These are phyloP conservation scores for Geotrichum ghanense DNA, from an alignment of 805 yeast species.

Conservation along the genomic window DNA sequence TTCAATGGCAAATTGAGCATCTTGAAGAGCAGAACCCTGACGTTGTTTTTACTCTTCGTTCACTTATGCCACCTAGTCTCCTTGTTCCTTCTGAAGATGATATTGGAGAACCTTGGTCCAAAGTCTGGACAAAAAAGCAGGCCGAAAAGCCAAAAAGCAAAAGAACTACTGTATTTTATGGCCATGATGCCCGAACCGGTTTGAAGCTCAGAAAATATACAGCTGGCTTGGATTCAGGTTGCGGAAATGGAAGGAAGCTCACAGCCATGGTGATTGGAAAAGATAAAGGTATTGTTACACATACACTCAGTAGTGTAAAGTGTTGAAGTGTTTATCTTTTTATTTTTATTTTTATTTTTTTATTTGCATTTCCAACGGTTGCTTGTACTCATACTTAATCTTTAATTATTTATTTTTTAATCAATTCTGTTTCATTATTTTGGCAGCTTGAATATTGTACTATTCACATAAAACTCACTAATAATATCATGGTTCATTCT, in stretches of 20 bases:
- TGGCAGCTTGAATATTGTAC: too few species aligned
- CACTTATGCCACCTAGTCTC: constrained; percentile 54
- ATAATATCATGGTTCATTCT: too few species aligned
- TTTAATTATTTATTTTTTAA: too few species aligned
- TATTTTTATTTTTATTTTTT: background rate
- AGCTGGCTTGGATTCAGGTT: constrained; percentile 73
- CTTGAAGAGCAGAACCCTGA: constrained; percentile 49
- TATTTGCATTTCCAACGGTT: too few species aligned
- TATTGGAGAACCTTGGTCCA: constrained; percentile 43
- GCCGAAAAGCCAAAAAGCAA: constrained; percentile 18
- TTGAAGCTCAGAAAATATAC: constrained; percentile 52
- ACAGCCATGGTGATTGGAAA: constrained; percentile 44
- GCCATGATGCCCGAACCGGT: constrained; percentile 81
- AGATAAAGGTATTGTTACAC: constrained; percentile 16
- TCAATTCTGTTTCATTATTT: too few species aligned
- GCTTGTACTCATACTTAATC: background rate
- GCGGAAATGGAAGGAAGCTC: constrained; percentile 63
- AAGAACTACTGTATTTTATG: constrained; percentile 50
- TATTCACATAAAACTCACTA: too few species aligned
- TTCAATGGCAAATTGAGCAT: constrained; percentile 47
- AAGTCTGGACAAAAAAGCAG: constrained; percentile 40
- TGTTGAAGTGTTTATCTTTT: constrained; percentile 10
- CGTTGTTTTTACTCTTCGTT: constrained; percentile 59
- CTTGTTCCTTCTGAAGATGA: constrained; percentile 40
- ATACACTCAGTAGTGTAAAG: constrained; percentile 20